These are phyloP conservation scores for Isabelozyma gotoi DNA, from an alignment of 805 yeast genomes.

Conservation along the genomic window DNA sequence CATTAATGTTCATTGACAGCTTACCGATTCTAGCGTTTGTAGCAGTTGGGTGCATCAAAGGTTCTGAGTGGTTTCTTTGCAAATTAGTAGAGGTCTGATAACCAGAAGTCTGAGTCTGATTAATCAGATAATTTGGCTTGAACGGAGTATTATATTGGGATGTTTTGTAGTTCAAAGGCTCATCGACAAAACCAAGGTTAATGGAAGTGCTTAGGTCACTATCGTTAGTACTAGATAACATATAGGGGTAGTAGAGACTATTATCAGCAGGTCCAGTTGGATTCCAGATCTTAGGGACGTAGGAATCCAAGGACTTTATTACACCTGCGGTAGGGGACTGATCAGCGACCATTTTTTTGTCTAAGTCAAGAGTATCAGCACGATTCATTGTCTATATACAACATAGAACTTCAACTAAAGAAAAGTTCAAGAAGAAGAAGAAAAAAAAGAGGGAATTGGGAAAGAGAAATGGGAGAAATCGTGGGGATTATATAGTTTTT, in stretches of 20 bases:
- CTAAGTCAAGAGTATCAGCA: background rate
- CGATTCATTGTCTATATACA: background rate
- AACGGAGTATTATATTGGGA: background rate
- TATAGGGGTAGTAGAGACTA: background rate
- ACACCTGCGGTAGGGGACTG: background rate
- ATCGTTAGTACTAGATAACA: background rate
- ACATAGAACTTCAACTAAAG: background rate
- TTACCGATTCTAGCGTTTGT: background rate
- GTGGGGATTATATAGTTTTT: background rate
- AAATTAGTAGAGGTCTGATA: background rate
- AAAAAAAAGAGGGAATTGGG: background rate
- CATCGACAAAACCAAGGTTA: background rate
- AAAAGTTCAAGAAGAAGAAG: background rate
- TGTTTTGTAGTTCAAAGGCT: too few relatives aligned
- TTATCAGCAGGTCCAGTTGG: background rate
- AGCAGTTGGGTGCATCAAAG: background rate
- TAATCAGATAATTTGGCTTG: background rate
- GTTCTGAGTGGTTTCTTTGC: slow-evolving; percentile 4
- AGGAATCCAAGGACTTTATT: background rate
- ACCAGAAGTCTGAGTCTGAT: too few relatives aligned
- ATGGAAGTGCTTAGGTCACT: background rate
- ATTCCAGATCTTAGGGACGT: background rate
- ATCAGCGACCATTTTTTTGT: background rate
- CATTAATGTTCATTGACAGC: slow-evolving; percentile 23
- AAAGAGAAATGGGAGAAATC: background rate